A percentile compares a stretch with the other conserved stretches of the same genome.
phyloP scores from a whole-genome alignment of 768 basidiomycete genomes.

The Collybiopsis luxurians region DNA sequence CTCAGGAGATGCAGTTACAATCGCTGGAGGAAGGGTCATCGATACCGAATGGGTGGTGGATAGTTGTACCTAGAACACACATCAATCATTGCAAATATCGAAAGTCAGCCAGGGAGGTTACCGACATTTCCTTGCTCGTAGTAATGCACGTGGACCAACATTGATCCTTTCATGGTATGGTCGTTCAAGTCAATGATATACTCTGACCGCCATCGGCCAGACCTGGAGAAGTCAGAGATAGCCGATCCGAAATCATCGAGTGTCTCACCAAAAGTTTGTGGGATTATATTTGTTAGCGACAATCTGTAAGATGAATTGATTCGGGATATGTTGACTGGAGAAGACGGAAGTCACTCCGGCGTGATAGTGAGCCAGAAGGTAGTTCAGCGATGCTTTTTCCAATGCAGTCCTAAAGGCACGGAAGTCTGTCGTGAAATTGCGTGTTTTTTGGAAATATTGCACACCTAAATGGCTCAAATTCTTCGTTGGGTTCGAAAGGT shows the following conservation, averaged over 20 bases:
- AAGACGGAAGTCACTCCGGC: constrained; percentile 79
- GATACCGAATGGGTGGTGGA: constrained; percentile 68
- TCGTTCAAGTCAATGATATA: constrained; percentile 72
- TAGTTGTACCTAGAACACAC: constrained; percentile 77
- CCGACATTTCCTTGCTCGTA: constrained; percentile 95
- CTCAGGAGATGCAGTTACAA: constrained; percentile 47
- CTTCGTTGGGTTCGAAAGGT: constrained; percentile 55
- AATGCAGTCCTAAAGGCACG: constrained; percentile 55
- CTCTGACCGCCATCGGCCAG: constrained; percentile 91
- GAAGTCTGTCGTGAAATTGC: background rate
- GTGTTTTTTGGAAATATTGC: constrained; percentile 10
- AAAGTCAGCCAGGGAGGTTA: background rate
- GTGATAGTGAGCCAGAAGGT: constrained; percentile 79
- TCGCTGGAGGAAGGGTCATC: constrained; percentile 58
- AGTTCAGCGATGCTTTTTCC: constrained; percentile 61
- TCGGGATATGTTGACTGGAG: constrained; percentile 41
- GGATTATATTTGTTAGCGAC: constrained; percentile 98
- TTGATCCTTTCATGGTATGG: constrained; percentile 63
- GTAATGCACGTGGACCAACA: constrained; percentile 89
- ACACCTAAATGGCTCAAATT: constrained; percentile 78
- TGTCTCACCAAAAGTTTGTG: constrained; percentile 79
- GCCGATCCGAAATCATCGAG: no score
- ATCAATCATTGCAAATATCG: background rate
- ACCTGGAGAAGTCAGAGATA: constrained; percentile 48
- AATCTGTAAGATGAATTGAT: constrained; percentile 67